Evolutionary conservation across 352 stramenopile genomes (phyloP), one percentile per base, ranked within the genome.

Genomic region (Pythium insidiosum): DNA sequence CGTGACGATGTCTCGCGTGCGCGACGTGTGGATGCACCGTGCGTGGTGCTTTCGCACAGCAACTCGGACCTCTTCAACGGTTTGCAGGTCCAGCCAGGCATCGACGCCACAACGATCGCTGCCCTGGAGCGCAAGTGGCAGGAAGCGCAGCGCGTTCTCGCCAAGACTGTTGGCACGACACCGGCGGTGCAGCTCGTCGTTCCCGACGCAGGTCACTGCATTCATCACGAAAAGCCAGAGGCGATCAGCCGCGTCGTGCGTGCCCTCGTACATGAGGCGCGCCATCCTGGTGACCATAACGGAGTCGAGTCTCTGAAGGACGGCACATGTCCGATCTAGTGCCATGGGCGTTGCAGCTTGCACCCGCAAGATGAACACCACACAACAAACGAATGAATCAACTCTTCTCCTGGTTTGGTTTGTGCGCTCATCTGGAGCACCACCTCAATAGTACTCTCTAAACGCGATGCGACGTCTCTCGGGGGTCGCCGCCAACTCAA

Each of bases 191-290:
- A 87, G 53, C 52, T 79, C 15, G 48, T 78, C 12, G 56, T 85
- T 13, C 53, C 56, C 0, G 72, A 85, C 15, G 63, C 63, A 23
- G 73, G 77, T n/a, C 70, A 85, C 42, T 76, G 61, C 43, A 88
- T 90, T 39, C 72, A 79, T 30, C 77, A 90, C 26, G 77, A 90
- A 25, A 65, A 84, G 12, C 74, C 77, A 1, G 69, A 88, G 31
- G 71, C 69, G 10, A 48, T 88, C 39, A 58, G 56, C 33, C 64
- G 64, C 5, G 70, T 67, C 24, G 63, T 90, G 47, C 74, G 63
- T 16, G 69, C 68, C n/a, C 58, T 90, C 16, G 58, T 87, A 21
- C 47, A 51, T 12, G 61, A 66, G 16, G 28, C 51, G 6, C 25
- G 26, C 35, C n/a, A 63, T 4, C 34, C 40, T 6, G 36, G 39